Base-by-base conservation (phyloP, 345 rosid species). In the Zanthoxylum bungeanum region DNA sequence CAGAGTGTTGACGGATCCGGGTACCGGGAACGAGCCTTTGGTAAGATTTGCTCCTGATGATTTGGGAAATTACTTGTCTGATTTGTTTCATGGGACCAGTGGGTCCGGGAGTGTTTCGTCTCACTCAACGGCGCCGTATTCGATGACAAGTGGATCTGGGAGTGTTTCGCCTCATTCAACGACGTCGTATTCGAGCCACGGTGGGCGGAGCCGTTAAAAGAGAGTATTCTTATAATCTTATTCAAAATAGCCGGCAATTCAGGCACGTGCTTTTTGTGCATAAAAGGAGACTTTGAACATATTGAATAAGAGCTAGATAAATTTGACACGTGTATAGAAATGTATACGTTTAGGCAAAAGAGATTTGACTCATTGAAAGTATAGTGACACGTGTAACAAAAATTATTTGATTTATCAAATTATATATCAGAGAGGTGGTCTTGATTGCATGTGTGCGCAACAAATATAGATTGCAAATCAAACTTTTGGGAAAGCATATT, bases 31-130 rank as follows among this genome's bases (percentile, higher is more conserved):
- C 0, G 16, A 77, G 9, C 44, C 69, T n/a, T 63, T 82, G 44
- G 88, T 88, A 77, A 79, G 72, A 72, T 88, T 64, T 80, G 66
- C 82, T 81, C 97, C 94, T 8, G 86, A 84, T 55, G 94, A 89
- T 72, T 56, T 89, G 56, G 87, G 49, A 17, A 87, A 87, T 73
- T 82, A 87, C 83, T 60, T 82, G 53, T 82, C 89, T 3, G 82
- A 85, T 72, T 66, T 88, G 59, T 73, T 88, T 59, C 21, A 56
- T 22, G 89, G 84, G 24, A 9, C 24, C 5, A 79, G 67, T 22
- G 84, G 76, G 2, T 53, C 85, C 40, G 86, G 83, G 37, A 77
- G 83, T 28, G 73, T 74, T 64, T 76, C 85, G 46, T 81, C 89
- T 30, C 33, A 22, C 9, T 75, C 49, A 14, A 44, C 46, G 46